Percentiles rank a stretch among this genome's conserved stretches.
Conservation (phyloP, 768 basidiomycete genomes). For the Tricholomella constricta region DNA sequence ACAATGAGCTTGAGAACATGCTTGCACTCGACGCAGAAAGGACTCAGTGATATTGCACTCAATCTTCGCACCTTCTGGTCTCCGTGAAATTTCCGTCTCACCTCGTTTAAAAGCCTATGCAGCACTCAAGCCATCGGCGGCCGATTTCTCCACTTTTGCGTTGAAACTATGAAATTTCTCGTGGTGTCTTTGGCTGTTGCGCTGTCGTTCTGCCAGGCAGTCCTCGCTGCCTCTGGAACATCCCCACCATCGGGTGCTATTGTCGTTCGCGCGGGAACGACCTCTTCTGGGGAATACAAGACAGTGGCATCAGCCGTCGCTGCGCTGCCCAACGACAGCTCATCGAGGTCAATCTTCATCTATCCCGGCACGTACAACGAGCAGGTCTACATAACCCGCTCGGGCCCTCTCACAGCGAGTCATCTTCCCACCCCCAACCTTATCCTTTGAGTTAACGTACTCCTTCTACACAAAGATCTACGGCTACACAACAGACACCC, state of each 20-base stretch:
- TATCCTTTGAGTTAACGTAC: too few species aligned
- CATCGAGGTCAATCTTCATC: slow-evolving; percentile 44
- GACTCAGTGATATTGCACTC: background rate
- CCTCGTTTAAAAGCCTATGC: background rate
- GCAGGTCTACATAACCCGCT: slow-evolving; percentile 46
- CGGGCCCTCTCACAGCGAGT: slow-evolving; percentile 26
- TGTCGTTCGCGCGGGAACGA: slow-evolving; percentile 41
- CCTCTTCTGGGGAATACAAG: slow-evolving; percentile 40
- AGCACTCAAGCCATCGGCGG: too few species aligned
- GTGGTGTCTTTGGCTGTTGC: background rate
- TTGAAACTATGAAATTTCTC: background rate
- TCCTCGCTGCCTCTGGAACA: slow-evolving; percentile 37
- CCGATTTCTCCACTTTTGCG: background rate
- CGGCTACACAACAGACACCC: slow-evolving; percentile 45
- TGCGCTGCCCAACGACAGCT: slow-evolving; percentile 42
- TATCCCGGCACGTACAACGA: slow-evolving; percentile 49
- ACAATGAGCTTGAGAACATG: background rate
- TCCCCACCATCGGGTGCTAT: slow-evolving; percentile 44
- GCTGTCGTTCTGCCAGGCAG: slow-evolving; percentile 9
- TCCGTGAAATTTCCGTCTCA: background rate
- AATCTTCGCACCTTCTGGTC: background rate
- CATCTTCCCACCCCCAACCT: too few species aligned
- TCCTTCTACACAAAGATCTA: slow-evolving; percentile 33
- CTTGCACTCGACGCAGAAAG: background rate
- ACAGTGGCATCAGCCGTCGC: slow-evolving; percentile 43